Evolutionary conservation across 768 basidiomycete genomes (phyloP).

Genomic region (Agrocybe praecox): DNA sequence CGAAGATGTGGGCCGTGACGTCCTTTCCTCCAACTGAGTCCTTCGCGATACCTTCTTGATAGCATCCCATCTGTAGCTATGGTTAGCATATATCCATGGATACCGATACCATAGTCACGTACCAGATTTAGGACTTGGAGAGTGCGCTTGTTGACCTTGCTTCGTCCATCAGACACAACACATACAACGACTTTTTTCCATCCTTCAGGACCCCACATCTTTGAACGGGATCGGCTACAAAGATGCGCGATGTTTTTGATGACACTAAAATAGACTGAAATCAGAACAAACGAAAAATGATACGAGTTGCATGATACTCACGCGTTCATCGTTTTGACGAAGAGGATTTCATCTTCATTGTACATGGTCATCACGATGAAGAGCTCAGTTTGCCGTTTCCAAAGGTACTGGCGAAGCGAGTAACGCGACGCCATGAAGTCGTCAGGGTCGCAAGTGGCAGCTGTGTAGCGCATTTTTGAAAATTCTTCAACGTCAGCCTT

Average conservation of each 20-base stretch:
- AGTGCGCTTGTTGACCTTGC: slow-evolving; percentile 87
- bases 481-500: slow-evolving; percentile 69
- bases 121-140: slow-evolving; percentile 87
- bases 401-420: slow-evolving; percentile 77
- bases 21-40: slow-evolving; percentile 88
- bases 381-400: slow-evolving; percentile 82
- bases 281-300: background rate
- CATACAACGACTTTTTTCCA: slow-evolving; percentile 94
- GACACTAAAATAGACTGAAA: slow-evolving; percentile 47
- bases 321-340: slow-evolving; percentile 85
- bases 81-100: background rate
- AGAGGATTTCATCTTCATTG: slow-evolving; percentile 86
- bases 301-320: slow-evolving; percentile 34
- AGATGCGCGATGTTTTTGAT: slow-evolving; percentile 87
- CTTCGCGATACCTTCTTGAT: slow-evolving; percentile 89
- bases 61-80: slow-evolving; percentile 70
- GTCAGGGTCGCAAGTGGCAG: slow-evolving; percentile 88
- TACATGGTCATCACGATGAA: slow-evolving; percentile 98
- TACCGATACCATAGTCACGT: slow-evolving; percentile 21
- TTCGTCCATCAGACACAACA: slow-evolving; percentile 83
- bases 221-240: slow-evolving; percentile 68
- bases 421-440: slow-evolving; percentile 81
- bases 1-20: slow-evolving; percentile 92
- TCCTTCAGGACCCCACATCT: slow-evolving; percentile 85
- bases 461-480: slow-evolving; percentile 86